A percentile compares a stretch with the other conserved stretches of the same genome.
These are phyloP conservation scores for Botrytis cinerea DNA, from an alignment of 2,329 filamentous ascomycete species.

Conservation along the genomic window DNA sequence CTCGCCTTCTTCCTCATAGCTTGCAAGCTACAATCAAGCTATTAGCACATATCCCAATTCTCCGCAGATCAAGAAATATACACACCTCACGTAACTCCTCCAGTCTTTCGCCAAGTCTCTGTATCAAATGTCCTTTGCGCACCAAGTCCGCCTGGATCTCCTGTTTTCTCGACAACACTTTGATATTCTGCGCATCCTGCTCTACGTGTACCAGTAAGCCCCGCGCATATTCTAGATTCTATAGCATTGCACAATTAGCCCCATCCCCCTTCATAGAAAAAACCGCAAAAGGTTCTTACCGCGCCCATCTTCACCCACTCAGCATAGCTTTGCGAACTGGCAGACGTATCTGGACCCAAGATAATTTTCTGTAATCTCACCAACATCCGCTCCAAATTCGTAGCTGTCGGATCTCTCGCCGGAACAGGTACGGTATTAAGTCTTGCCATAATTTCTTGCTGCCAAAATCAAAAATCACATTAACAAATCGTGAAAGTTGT, in stretches of 20 bases:
- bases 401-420: slow-evolving; percentile 31
- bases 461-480: neutral
- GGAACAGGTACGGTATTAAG: slow-evolving; percentile 31
- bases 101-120: slow-evolving; percentile 65
- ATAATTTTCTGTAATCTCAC: slow-evolving; percentile 65
- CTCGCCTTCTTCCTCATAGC: slow-evolving; percentile 34
- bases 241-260: neutral
- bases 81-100: slow-evolving; percentile 65
- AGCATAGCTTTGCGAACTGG: slow-evolving; percentile 59
- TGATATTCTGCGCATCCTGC: slow-evolving; percentile 63
- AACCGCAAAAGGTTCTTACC: slow-evolving; percentile 42
- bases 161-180: slow-evolving; percentile 58
- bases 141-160: slow-evolving; percentile 65
- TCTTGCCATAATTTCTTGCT: slow-evolving; percentile 35
- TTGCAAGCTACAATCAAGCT: slow-evolving; percentile 27
- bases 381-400: slow-evolving; percentile 64
- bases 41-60: slow-evolving; percentile 2
- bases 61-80: neutral
- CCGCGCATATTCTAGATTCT: slow-evolving; percentile 74
- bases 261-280: neutral
- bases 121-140: slow-evolving; percentile 65
- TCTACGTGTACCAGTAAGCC: slow-evolving; percentile 69
- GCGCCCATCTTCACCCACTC: slow-evolving; percentile 62
- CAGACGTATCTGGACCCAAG: slow-evolving; percentile 60
- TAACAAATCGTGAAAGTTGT: slow-evolving; percentile 4